Evolutionary conservation across 1,139 yeast species (phyloP).

Genomic region (Pichia terricola): DNA sequence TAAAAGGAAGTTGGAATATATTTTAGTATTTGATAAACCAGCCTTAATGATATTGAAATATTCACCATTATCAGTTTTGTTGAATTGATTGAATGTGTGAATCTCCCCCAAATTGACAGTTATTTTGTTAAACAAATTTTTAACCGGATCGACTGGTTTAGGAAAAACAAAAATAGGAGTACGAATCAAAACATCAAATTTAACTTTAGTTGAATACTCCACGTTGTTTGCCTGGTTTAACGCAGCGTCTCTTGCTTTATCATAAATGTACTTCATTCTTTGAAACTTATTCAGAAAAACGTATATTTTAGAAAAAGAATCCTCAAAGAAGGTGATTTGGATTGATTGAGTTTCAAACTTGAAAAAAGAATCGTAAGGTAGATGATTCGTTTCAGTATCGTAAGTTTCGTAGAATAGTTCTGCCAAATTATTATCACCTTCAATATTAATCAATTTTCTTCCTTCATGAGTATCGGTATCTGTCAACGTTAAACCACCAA

Average conservation of each 20-base stretch:
- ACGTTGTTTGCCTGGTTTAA: constrained; percentile 58
- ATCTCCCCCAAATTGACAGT: constrained; percentile 79
- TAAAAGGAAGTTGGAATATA: constrained; percentile 52
- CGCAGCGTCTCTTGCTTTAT: constrained; percentile 82
- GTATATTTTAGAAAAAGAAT: constrained; percentile 60
- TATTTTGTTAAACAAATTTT: constrained; percentile 45
- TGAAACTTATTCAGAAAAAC: constrained; percentile 66
- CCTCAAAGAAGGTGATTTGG: constrained; percentile 69
- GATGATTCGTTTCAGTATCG: constrained; percentile 42
- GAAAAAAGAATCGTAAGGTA: constrained; percentile 49
- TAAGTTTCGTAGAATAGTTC: constrained; percentile 78
- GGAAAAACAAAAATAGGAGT: constrained; percentile 87
- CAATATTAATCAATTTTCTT: constrained; percentile 65
- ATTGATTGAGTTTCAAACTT: constrained; percentile 70
- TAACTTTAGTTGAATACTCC: constrained; percentile 53
- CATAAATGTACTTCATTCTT: constrained; percentile 80
- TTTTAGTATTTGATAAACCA: constrained; percentile 63
- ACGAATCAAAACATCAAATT: constrained; percentile 59
- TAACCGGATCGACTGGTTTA: constrained; percentile 35
- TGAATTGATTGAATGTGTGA: constrained; percentile 56
- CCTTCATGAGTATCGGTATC: constrained; percentile 70
- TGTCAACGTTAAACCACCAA: constrained; percentile 72
- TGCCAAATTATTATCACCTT: constrained; percentile 61
- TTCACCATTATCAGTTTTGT: constrained; percentile 16
- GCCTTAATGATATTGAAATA: constrained; percentile 44